Percentiles rank a stretch among this genome's conserved stretches.
phyloP scores from a whole-genome alignment of 1,139 yeast species.

The Scheffersomyces insectosa region DNA sequence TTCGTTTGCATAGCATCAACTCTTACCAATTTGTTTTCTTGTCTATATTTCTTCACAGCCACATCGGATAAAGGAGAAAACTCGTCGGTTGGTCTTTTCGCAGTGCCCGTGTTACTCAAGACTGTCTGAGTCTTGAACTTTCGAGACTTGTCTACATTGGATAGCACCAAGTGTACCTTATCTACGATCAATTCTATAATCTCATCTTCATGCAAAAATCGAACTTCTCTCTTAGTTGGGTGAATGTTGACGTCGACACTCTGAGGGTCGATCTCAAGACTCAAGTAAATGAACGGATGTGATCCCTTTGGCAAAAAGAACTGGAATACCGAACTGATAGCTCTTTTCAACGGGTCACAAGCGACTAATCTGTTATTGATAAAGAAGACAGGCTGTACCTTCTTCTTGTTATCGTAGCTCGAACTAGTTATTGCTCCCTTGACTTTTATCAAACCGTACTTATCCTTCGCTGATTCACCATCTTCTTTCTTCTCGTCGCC shows the following conservation, averaged over 20 bases:
- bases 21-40: constrained; percentile 69
- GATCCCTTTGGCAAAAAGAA: constrained; percentile 77
- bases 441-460: constrained; percentile 51
- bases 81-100: constrained; percentile 13
- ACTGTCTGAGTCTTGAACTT: constrained; percentile 68
- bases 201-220: constrained; percentile 85
- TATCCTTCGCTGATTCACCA: constrained; percentile 13
- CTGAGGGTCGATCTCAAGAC: constrained; percentile 62
- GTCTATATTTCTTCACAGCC: constrained; percentile 35
- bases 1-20: constrained; percentile 72
- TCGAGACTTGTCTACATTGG: constrained; percentile 67
- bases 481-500: constrained; percentile 14
- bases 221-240: constrained; percentile 92
- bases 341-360: constrained; percentile 77
- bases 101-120: constrained; percentile 22
- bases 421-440: constrained; percentile 71
- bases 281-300: constrained; percentile 75
- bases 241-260: constrained; percentile 92
- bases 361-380: constrained; percentile 81
- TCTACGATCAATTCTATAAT: constrained; percentile 64
- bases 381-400: constrained; percentile 71
- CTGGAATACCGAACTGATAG: constrained; percentile 63
- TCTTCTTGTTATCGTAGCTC: constrained; percentile 69
- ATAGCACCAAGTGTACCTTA: constrained; percentile 50
- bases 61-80: constrained; percentile 11